Conservation (phyloP, 2,329 filamentous ascomycete genomes). For the Xylaria sp. region DNA sequence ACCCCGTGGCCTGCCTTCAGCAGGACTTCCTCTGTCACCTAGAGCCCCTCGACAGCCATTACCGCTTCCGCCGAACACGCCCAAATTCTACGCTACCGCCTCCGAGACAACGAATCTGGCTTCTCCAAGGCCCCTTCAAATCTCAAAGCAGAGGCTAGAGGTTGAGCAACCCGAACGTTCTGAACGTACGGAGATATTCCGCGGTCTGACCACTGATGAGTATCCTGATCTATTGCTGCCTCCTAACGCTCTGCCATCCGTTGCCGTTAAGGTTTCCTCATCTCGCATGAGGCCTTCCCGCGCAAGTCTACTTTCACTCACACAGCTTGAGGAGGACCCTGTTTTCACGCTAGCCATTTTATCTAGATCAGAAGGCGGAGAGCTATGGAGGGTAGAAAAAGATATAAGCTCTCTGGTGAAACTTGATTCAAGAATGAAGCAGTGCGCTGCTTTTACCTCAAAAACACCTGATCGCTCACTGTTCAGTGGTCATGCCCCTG, state of each 20-base stretch:
- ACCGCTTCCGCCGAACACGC: conserved; percentile 72
- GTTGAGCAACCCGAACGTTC: conserved; percentile 47
- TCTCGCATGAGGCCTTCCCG: conserved; percentile 93
- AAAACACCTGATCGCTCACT: conserved; percentile 83
- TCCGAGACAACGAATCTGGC: conserved; percentile 43
- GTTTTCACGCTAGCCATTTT: conserved; percentile 91
- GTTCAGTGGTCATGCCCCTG: conserved; percentile 91
- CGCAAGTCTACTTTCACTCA: conserved; percentile 80
- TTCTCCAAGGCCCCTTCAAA: conserved; percentile 50
- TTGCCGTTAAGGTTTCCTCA: conserved; percentile 86
- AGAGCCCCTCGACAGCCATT: conserved; percentile 76
- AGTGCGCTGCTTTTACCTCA: conserved; percentile 72
- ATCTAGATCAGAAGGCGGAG: conserved; percentile 74
- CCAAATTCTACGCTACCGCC: conserved; percentile 65
- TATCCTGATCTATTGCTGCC: conserved; percentile 85
- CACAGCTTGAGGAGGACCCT: conserved; percentile 84
- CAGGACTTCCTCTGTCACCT: conserved; percentile 68
- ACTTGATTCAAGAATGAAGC: conserved; percentile 81
- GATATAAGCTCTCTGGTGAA: conserved; percentile 80
- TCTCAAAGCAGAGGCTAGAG: conserved; percentile 44
- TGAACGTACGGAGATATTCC: conserved; percentile 66
- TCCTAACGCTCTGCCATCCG: conserved; percentile 85
- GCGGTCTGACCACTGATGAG: conserved; percentile 81
- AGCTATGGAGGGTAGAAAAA: conserved; percentile 95
- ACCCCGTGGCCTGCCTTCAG: conserved; percentile 56